Conservation (phyloP, 106 monocot genomes). For the Apostasia ramifera region DNA sequence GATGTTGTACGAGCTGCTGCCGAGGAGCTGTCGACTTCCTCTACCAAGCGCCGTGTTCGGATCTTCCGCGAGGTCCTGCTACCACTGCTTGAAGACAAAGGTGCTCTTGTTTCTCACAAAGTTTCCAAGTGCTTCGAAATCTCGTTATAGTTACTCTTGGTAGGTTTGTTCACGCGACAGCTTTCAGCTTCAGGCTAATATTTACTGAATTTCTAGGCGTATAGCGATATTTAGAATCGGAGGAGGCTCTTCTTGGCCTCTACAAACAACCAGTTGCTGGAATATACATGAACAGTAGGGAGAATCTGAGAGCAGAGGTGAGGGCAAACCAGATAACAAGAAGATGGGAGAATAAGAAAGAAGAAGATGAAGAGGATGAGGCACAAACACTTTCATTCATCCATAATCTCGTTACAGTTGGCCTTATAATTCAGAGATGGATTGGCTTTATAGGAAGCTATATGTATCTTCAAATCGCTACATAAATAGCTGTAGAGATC, state of each 20-base stretch:
- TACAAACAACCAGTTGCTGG: background rate
- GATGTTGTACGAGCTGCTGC: conserved; percentile 59
- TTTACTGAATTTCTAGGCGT: background rate
- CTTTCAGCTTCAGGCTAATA: background rate
- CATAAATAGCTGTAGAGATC: too few relatives aligned
- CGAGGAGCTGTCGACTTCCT: conserved; percentile 64
- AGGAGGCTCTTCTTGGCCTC: background rate
- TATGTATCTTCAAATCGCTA: too few relatives aligned
- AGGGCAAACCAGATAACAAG: too few relatives aligned
- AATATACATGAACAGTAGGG: too few relatives aligned
- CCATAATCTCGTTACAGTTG: too few relatives aligned
- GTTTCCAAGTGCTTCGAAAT: background rate
- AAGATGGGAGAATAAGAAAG: too few relatives aligned
- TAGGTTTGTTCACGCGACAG: background rate
- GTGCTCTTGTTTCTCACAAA: conserved; percentile 13
- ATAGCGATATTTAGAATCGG: background rate
- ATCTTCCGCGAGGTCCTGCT: conserved; percentile 54
- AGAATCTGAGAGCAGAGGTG: too few relatives aligned
- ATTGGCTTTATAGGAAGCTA: too few relatives aligned
- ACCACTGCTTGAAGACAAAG: conserved; percentile 36
- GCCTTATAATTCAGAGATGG: too few relatives aligned
- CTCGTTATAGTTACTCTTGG: background rate
- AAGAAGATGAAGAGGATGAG: too few relatives aligned
- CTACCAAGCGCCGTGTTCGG: conserved; percentile 62
- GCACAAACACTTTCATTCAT: too few relatives aligned